Evolutionary conservation across 208 protist species (phyloP).

Genomic region (Crithidia acanthocephali): DNA sequence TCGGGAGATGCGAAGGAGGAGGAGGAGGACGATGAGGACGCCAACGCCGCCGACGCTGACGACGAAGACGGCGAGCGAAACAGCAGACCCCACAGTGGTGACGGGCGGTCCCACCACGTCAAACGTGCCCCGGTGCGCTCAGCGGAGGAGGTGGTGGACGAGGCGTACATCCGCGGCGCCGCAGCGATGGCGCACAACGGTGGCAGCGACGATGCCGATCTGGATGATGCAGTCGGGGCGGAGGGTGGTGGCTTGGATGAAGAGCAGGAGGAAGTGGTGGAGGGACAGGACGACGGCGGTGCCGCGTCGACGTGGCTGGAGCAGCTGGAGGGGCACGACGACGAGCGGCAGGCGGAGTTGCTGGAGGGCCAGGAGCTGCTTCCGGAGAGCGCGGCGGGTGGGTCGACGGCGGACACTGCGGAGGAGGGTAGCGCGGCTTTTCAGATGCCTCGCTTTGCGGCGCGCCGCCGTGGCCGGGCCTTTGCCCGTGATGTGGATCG

Average conservation of each 20-base stretch:
- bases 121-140: neutral
- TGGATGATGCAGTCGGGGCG: slow-evolving; percentile 18
- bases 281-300: slow-evolving; percentile 16
- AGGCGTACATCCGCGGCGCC: slow-evolving; percentile 48
- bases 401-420: neutral
- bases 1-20: too few relatives aligned
- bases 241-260: slow-evolving; percentile 37
- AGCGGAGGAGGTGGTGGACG: slow-evolving; percentile 28
- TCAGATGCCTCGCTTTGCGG: slow-evolving; percentile 23
- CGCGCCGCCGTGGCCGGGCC: slow-evolving; percentile 34
- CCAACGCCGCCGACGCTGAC: slow-evolving; percentile 18
- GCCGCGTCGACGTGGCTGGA: slow-evolving; percentile 12
- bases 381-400: neutral
- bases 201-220: slow-evolving; percentile 13
- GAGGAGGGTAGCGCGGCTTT: neutral
- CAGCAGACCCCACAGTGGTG: too few relatives aligned
- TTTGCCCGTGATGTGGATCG: slow-evolving; percentile 41
- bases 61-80: slow-evolving; percentile 9
- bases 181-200: slow-evolving; percentile 15
- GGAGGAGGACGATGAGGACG: slow-evolving; percentile 4
- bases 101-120: neutral
- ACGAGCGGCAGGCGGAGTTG: slow-evolving; percentile 21
- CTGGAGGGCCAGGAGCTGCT: slow-evolving; percentile 29
- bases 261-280: slow-evolving; percentile 55
- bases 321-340: slow-evolving; percentile 26